Evolutionary conservation across 257 asterid genomes (phyloP).

Genomic region (Petunia axillaris): DNA sequence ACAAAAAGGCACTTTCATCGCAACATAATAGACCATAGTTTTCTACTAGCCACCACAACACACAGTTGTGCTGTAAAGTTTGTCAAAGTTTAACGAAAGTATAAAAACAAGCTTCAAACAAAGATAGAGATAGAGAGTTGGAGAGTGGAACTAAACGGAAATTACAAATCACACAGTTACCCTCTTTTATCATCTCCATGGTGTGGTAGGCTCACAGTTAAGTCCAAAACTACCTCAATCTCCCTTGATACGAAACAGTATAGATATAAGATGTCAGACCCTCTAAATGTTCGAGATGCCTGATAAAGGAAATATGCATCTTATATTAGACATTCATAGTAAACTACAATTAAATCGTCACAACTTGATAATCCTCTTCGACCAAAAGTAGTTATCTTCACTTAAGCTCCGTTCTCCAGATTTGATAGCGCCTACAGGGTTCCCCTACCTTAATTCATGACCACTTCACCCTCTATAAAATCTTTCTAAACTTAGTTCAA

Average conservation of each 20-base stretch:
- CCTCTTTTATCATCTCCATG: not conserved
- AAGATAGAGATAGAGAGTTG: not conserved
- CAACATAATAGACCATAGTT: conserved; percentile 1
- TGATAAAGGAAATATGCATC: not conserved
- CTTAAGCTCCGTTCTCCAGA: conserved; percentile 18
- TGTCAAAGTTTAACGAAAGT: not conserved
- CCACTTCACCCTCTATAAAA: not conserved
- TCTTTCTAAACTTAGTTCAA: not conserved
- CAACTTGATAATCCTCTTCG: not conserved
- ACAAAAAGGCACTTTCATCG: not conserved
- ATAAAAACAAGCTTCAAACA: conserved; percentile 3
- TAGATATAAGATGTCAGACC: not conserved
- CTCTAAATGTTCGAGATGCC: not conserved
- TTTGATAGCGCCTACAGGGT: not conserved
- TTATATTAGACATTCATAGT: not conserved
- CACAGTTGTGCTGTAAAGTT: not conserved
- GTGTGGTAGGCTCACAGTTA: conserved; percentile 4
- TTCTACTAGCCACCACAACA: not conserved
- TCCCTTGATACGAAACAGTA: not conserved
- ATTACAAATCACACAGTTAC: not conserved
- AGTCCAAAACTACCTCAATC: conserved; percentile 1
- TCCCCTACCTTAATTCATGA: not conserved
- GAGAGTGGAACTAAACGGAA: not conserved
- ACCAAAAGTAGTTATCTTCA: not conserved
- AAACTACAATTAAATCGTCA: not conserved